Evolutionary conservation across 345 rosid genomes (phyloP).

Genomic region (Salix udensis): DNA sequence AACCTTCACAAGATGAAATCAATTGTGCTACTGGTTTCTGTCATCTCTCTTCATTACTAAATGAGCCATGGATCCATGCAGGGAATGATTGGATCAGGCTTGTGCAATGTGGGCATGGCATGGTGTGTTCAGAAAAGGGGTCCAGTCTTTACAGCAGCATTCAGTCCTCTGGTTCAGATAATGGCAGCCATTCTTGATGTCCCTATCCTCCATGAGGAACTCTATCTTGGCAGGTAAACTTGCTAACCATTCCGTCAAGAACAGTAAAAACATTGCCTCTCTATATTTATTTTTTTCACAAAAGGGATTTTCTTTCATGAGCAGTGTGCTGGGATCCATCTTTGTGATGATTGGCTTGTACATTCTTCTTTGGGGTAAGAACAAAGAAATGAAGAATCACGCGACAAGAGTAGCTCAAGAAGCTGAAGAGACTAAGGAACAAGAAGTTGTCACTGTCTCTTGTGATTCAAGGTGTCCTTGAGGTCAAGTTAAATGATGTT

Average conservation of each 20-base stretch:
- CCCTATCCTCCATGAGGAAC: constrained; percentile 59
- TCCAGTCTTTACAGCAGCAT: constrained; percentile 75
- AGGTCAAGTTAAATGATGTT: neutral
- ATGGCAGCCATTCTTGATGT: constrained; percentile 63
- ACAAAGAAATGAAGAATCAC: constrained; percentile 40
- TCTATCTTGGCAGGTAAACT: constrained; percentile 66
- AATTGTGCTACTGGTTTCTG: neutral
- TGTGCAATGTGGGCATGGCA: constrained; percentile 80
- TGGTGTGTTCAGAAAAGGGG: constrained; percentile 81
- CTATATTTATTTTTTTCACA: neutral
- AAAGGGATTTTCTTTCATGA: neutral
- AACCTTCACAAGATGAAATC: neutral
- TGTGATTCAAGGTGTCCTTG: constrained; percentile 13
- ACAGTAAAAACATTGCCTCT: too few species aligned
- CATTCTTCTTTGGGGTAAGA: constrained; percentile 78
- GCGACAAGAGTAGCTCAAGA: constrained; percentile 37
- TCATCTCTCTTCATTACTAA: too few species aligned
- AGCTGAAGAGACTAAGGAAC: constrained; percentile 27
- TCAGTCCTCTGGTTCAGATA: constrained; percentile 64
- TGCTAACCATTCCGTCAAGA: neutral
- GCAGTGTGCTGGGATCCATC: constrained; percentile 67
- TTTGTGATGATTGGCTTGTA: constrained; percentile 61
- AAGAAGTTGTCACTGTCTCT: constrained; percentile 30
- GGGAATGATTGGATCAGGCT: constrained; percentile 77
- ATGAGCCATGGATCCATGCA: constrained; percentile 13